Evolutionary conservation across 305 asterid species (phyloP), one percentile per base, ranked within the genome.

Genomic region (Solanum hybrid): DNA sequence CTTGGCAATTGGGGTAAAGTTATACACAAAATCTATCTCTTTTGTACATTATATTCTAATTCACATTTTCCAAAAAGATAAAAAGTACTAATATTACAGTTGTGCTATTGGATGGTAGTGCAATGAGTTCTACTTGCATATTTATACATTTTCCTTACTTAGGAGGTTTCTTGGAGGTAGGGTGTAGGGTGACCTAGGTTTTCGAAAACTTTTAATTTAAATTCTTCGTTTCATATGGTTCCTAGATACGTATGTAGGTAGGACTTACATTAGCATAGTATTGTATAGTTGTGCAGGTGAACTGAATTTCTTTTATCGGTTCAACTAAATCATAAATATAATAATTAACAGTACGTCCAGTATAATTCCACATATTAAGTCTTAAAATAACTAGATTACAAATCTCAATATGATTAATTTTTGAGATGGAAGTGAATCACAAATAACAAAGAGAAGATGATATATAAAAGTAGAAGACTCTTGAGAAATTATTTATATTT

Each of bases 1-100:
- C 94, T 90, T 96, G 77, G 98, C 97, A 31, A 95, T 97, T 92
- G 95, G 93, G 98, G 99, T 95, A 94, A 69, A n/a, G 39, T 71
- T 74, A 24, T 8, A 35, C 39, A 40, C 81, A 33, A 64, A 64
- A 79, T 75, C 18, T 88, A 3, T 42, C 87, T 57, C 28, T 11
- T 64, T 14, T 29, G 20, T 9, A 9, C 10, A 87, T 87, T 71
- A 16, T 2, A 87, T 87, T 71, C 80, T 73, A 8, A 36, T 42
- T 51, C n/a, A 3, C 36, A n/a, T 26, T 84, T 84, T 51, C 75
- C 88, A 51, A 84, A 31, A 29, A 18, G 28, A 51, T 51, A 46
- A 13, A 8, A 9, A 13, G 22, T 24, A 46, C 34, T 1, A 71
- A 14, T 42, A 16, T 42, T 83, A 31, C 6, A 84, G 2, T 84